Evolutionary conservation across 371 early-diverging fungal species (phyloP).

Genomic region (Nematocida sp.): DNA sequence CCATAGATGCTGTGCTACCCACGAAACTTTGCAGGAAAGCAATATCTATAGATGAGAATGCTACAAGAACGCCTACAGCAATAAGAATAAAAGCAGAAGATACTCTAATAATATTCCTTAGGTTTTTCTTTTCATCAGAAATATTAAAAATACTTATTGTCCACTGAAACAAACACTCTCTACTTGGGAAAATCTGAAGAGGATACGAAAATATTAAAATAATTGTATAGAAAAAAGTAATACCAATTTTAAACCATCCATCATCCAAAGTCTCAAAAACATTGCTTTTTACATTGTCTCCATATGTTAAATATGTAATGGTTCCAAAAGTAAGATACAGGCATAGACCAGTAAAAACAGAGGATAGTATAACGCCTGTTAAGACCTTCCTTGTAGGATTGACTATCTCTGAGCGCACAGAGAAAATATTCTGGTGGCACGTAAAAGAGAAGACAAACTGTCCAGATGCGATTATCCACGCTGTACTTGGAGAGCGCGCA

Average conservation of each 20-base stretch:
- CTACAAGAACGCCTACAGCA: slow-evolving; percentile 48
- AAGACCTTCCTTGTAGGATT: slow-evolving; percentile 58
- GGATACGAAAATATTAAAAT: slow-evolving; percentile 88
- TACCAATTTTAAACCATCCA: slow-evolving; percentile 67
- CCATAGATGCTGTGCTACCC: slow-evolving; percentile 92
- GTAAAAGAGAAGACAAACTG: slow-evolving; percentile 98
- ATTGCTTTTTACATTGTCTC: slow-evolving; percentile 76
- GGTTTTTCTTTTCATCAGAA: slow-evolving; percentile 3
- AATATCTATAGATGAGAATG: slow-evolving; percentile 59
- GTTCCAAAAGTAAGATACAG: slow-evolving; percentile 82
- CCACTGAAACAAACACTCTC: slow-evolving; percentile 72
- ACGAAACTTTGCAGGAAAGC: slow-evolving; percentile 78
- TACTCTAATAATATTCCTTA: slow-evolving; percentile 13
- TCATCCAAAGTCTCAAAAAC: slow-evolving; percentile 70
- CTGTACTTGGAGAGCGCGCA: slow-evolving; percentile 67
- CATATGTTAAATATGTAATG: slow-evolving; percentile 87
- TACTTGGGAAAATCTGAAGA: slow-evolving; percentile 86
- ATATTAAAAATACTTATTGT: slow-evolving; percentile 70
- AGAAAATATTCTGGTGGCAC: slow-evolving; percentile 79
- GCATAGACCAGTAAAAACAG: slow-evolving; percentile 74
- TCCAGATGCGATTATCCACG: slow-evolving; percentile 77
- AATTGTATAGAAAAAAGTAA: slow-evolving; percentile 78
- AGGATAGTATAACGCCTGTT: slow-evolving; percentile 48
- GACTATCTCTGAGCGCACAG: slow-evolving; percentile 59
- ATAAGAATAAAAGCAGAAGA: slow-evolving; percentile 58